A percentile compares a stretch with the other conserved stretches of the same genome.
These are phyloP conservation scores for Samsoniella hepiali DNA, from an alignment of 2,329 filamentous ascomycete genomes.

Conservation along the genomic window DNA sequence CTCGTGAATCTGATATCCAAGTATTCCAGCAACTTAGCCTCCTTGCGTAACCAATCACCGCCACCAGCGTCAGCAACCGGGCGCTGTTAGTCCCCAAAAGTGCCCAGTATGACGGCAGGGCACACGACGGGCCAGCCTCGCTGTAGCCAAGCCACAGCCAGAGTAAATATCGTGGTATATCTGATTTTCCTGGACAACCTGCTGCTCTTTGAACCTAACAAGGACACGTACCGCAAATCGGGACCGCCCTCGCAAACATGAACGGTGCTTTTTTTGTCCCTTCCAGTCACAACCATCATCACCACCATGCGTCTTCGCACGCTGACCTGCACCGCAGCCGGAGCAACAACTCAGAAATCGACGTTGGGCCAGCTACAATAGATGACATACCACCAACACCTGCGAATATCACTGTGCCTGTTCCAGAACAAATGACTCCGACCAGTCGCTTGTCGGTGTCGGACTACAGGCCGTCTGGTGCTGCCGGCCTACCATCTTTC, in stretches of 20 bases:
- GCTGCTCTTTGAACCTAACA: neutral
- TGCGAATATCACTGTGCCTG: neutral
- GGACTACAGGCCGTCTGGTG: neutral
- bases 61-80: neutral
- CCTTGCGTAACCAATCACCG: neutral
- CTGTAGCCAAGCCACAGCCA: neutral
- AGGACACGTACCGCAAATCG: neutral
- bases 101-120: constrained; percentile 3
- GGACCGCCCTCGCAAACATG: neutral
- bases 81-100: constrained; percentile 2
- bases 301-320: neutral
- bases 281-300: neutral
- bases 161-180: neutral
- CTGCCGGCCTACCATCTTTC: neutral
- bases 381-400: neutral
- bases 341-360: neutral
- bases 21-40: neutral
- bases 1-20: neutral
- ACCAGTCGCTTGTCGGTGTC: constrained; percentile 2
- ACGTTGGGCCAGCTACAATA: neutral
- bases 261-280: neutral
- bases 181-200: neutral
- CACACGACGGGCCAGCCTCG: neutral
- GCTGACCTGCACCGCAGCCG: neutral
- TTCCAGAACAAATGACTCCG: neutral